Conservation (phyloP, 331 rosid genomes). For the Telfairia occidentalis region DNA sequence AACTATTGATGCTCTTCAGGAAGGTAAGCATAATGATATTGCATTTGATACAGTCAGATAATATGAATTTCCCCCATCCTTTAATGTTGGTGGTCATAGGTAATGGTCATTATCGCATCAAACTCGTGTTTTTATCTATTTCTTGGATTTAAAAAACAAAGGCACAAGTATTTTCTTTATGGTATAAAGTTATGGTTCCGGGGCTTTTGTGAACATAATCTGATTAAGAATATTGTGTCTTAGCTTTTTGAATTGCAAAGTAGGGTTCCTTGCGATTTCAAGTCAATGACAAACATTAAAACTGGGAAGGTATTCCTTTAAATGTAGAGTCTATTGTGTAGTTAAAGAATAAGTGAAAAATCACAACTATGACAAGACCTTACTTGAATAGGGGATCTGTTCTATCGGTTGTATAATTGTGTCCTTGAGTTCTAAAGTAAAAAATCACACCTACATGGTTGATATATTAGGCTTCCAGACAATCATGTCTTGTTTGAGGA, state of each 20-base stretch:
- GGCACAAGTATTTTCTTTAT: background rate
- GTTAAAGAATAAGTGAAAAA: background rate
- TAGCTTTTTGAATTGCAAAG: background rate
- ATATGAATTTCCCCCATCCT: background rate
- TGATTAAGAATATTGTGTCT: background rate
- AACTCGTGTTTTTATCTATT: background rate
- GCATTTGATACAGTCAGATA: background rate
- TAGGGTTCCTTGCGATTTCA: background rate
- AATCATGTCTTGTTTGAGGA: background rate
- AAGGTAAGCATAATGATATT: slow-evolving; percentile 35
- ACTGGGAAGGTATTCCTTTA: background rate
- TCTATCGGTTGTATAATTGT: no score
- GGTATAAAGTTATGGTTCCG: background rate
- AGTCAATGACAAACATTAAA: background rate
- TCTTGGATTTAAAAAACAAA: background rate
- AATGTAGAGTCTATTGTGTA: background rate
- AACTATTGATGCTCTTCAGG: slow-evolving; percentile 79
- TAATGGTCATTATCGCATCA: background rate
- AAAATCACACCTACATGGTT: background rate
- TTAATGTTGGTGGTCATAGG: background rate
- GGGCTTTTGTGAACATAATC: background rate
- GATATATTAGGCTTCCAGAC: background rate
- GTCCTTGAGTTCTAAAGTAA: no score
- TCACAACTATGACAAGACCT: no score
- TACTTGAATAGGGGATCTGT: no score